These are phyloP conservation scores for Teunomyces cretensis DNA, from an alignment of 805 yeast genomes.

Conservation along the genomic window DNA sequence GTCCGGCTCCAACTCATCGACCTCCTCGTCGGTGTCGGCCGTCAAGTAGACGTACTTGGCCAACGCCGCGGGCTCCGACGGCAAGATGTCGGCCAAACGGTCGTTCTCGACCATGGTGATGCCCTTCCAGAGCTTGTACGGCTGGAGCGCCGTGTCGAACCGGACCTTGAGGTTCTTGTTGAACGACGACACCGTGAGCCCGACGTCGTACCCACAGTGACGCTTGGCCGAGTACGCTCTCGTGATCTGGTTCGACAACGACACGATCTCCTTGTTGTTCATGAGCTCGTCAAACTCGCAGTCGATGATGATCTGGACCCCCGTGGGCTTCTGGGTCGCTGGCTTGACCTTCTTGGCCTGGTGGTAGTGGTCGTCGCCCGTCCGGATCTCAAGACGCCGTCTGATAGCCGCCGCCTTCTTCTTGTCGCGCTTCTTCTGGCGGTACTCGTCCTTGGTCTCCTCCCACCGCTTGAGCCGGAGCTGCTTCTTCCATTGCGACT, in stretches of 20 bases:
- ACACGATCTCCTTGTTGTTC: constrained; percentile 68
- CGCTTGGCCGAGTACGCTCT: constrained; percentile 80
- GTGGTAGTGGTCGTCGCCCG: constrained; percentile 31
- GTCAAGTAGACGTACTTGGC: constrained; percentile 65
- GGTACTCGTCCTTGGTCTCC: constrained; percentile 60
- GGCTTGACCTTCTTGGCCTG: constrained; percentile 31
- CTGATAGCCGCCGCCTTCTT: constrained; percentile 35
- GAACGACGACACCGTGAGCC: constrained; percentile 63
- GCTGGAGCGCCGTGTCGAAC: constrained; percentile 60
- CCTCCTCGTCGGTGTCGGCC: constrained; percentile 77
- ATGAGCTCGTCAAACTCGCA: constrained; percentile 90
- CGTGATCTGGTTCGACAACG: constrained; percentile 77
- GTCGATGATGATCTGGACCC: constrained; percentile 67
- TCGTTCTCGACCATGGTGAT: constrained; percentile 48
- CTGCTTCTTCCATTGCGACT: constrained; percentile 76
- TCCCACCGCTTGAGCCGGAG: constrained; percentile 61
- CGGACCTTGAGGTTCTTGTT: constrained; percentile 63
- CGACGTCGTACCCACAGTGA: constrained; percentile 55
- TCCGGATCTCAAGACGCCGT: constrained; percentile 18
- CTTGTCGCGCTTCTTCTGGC: constrained; percentile 56
- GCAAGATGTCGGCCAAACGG: constrained; percentile 28
- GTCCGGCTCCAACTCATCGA: constrained; percentile 64
- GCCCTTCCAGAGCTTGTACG: constrained; percentile 68
- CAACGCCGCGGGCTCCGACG: constrained; percentile 25
- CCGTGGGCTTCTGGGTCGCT: constrained; percentile 48